phyloP scores from a whole-genome alignment of 805 yeast species.

The Kodamaea sagamina region DNA sequence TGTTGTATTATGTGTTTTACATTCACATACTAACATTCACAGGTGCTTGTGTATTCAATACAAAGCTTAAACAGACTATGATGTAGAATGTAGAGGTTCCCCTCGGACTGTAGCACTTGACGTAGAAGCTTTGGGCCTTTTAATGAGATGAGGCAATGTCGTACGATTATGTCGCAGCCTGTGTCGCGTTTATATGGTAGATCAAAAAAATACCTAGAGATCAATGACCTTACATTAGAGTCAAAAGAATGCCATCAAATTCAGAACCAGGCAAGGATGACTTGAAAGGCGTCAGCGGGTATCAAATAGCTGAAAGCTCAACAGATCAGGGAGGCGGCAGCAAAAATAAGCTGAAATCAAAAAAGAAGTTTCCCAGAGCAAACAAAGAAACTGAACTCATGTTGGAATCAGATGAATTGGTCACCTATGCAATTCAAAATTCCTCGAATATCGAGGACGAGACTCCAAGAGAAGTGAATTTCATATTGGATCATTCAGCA shows the following conservation, averaged over 20 bases:
- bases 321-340: neutral
- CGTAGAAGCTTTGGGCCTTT: no score
- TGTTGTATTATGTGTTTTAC: conserved; percentile 6
- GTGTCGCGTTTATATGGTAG: neutral
- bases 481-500: conserved; percentile 68
- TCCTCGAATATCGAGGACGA: neutral
- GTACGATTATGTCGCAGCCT: no score
- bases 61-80: no score
- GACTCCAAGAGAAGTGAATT: conserved; percentile 23
- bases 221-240: neutral
- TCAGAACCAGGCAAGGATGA: neutral
- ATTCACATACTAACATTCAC: conserved; percentile 9
- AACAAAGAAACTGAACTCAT: neutral
- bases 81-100: no score
- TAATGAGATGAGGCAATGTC: no score
- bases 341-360: neutral
- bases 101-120: no score
- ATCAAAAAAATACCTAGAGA: neutral
- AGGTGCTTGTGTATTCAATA: neutral
- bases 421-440: neutral
- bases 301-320: neutral
- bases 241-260: neutral
- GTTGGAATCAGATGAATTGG: conserved; percentile 9
- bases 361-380: conserved; percentile 3
- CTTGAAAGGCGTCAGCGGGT: neutral